Base-by-base conservation (phyloP, 2,329 filamentous ascomycete genomes). In the Pestalotiopsis sp. region DNA sequence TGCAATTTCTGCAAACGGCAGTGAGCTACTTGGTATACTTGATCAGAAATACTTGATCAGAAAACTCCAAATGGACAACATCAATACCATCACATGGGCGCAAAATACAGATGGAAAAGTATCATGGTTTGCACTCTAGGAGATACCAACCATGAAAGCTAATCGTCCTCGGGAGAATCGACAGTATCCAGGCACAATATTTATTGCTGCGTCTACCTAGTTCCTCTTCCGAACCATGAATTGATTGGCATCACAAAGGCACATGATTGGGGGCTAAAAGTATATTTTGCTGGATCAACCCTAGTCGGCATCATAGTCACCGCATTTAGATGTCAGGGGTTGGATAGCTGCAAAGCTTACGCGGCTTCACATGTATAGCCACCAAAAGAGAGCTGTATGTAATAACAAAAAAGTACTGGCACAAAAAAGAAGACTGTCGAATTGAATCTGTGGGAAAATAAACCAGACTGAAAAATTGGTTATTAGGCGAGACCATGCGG, bases 261-360 rank as follows among this genome's bases (percentile, higher is more conserved):
- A 52, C 45, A 52, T 52, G 45, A 20, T n/a, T 23, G 45, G 45
- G 45, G 45, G 45, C 45, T 52, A 52, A 52, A 52, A 52, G 45
- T 20, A 52, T 52, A 9, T 52, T 52, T 52, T 20, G 20, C 45
- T 52, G 45, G 45, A 52, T 52, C 17, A 52, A 52, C 45, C 45
- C 45, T 52, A 52, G 45, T 20, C 45, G 45, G 45, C 17, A 52
- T 52, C 45, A 52, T 52, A 20, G 45, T n/a, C 17, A 52, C 45
- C 11, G 20, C 45, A 52, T 52, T 52, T 17, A n/a, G 17, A 52
- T 52, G 45, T n/a, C 45, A 52, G 45, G 45, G 45, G 45, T 52
- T 52, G 45, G 11, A 52, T 52, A 52, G 59, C 59, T 62, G 12
- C 27, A 39, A 62, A 62, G 59, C 36, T 62, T 62, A 62, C 31